A percentile compares a stretch with the other conserved stretches of the same genome.
These are phyloP conservation scores for Xylaria sp. DNA, from an alignment of 2,329 filamentous ascomycete species.

Conservation along the genomic window DNA sequence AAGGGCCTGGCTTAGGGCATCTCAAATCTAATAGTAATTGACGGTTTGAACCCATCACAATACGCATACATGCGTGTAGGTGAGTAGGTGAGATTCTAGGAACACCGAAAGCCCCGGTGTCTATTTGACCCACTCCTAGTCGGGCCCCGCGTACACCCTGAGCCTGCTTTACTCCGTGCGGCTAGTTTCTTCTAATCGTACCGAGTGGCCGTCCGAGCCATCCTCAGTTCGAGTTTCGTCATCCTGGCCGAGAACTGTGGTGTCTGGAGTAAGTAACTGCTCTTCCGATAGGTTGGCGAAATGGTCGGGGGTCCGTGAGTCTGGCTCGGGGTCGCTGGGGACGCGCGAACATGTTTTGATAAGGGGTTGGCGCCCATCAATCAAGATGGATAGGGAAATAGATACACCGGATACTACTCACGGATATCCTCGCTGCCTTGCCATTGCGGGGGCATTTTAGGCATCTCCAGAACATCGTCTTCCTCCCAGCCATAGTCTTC, in stretches of 20 bases:
- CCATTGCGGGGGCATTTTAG: slow-evolving; percentile 65
- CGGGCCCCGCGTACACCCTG: slow-evolving; percentile 18
- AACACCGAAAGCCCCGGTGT: slow-evolving; percentile 15
- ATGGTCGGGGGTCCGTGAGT: background rate
- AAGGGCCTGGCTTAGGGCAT: slow-evolving; percentile 4
- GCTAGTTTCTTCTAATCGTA: slow-evolving; percentile 11
- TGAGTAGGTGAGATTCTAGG: slow-evolving; percentile 10
- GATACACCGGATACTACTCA: background rate
- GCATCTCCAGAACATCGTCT: slow-evolving; percentile 64
- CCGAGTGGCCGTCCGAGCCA: slow-evolving; percentile 21
- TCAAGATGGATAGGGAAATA: background rate
- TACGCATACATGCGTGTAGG: no score
- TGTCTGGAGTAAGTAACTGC: background rate
- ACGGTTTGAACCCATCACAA: slow-evolving; percentile 12
- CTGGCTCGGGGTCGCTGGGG: background rate
- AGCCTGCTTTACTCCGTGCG: slow-evolving; percentile 3
- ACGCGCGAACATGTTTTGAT: background rate
- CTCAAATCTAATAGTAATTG: slow-evolving; percentile 14
- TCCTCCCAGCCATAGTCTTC: slow-evolving; percentile 76
- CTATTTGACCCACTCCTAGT: slow-evolving; percentile 15
- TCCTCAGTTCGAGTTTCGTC: slow-evolving; percentile 44
- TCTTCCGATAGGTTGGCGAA: background rate
- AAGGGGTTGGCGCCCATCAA: background rate
- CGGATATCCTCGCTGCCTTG: slow-evolving; percentile 66
- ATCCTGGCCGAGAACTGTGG: slow-evolving; percentile 35